Evolutionary conservation across 2,329 filamentous ascomycete genomes (phyloP), one percentile per base, ranked within the genome.

Genomic region (Aureobasidium sp.): DNA sequence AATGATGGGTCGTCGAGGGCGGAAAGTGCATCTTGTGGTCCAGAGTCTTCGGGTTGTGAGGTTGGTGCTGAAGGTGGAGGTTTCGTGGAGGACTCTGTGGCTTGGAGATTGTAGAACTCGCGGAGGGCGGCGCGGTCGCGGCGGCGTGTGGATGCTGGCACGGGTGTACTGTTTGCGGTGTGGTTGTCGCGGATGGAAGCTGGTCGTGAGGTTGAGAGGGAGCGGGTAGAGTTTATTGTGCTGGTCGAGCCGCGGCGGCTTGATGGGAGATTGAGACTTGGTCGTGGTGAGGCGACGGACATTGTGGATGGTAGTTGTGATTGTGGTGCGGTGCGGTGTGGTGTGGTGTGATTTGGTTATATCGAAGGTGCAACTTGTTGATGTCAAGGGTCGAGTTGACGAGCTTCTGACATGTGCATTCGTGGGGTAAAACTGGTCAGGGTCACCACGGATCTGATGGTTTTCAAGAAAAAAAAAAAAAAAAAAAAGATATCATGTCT

Each of bases 71-170:
- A 6, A 16, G 48, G 32, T 11, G 63, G 45, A 7, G 44, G 32
- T 25, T 55, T 47, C 11, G 72, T 72, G 27, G 41, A 7, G 44
- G 73, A 69, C 7, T 75, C 71, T 3, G 79, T 68, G 25, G 73
- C 73, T 66, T 86, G 87, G 54, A 97, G 82, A 71, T 94, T 94
- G 77, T 97, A 97, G 79, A 96, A 97, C 71, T 97, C 91, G 68
- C 94, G 88, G 25, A 97, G 82, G 7, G 93, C 93, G 61, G 88
- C 85, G 66, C 93, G 89, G 76, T 96, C 96, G 64, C 88, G 82
- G 61, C 83, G 81, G 41, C 53, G 53, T 27, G 53, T 9, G 41
- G 53, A 16, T 25, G 39, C 6, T 25, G 41, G 53, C 11, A 21
- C 10, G 37, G 53, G 53, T 57, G 53, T 57, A 37, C 50, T 37